phyloP scores from a whole-genome alignment of 768 basidiomycete species.

The Hydnomerulius pinastri region DNA sequence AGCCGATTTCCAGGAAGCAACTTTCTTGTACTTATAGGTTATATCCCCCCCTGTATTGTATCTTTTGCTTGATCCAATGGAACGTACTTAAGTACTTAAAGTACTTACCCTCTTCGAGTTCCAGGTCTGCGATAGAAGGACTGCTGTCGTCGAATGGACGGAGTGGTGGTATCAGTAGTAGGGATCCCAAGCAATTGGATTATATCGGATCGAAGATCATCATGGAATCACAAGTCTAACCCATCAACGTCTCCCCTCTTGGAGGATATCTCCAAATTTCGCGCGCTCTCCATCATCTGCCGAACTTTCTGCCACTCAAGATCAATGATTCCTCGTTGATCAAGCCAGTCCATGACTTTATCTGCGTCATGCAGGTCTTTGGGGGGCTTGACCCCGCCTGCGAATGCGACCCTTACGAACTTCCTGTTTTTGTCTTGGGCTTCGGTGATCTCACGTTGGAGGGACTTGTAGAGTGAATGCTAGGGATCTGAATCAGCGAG shows the following conservation, averaged over 20 bases:
- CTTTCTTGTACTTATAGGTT: too few species aligned
- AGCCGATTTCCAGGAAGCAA: too few species aligned
- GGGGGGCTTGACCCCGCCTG: constrained; percentile 58
- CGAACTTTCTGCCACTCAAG: constrained; percentile 72
- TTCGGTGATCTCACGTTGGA: constrained; percentile 59
- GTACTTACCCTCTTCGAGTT: too few species aligned
- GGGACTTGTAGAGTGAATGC: constrained; percentile 64
- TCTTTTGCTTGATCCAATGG: too few species aligned
- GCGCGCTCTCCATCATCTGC: constrained; percentile 73
- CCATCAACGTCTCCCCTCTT: constrained; percentile 45
- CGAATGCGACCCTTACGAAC: constrained; percentile 62
- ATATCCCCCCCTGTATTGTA: too few species aligned
- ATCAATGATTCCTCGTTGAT: constrained; percentile 65
- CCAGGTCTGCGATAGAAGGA: too few species aligned
- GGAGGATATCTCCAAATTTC: constrained; percentile 54
- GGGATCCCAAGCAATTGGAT: too few species aligned
- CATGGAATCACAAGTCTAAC: constrained; percentile 3
- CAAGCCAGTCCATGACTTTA: constrained; percentile 80
- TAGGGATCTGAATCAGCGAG: constrained; percentile 29
- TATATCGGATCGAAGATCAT: neutral
- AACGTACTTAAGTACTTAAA: too few species aligned
- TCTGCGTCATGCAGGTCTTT: constrained; percentile 73
- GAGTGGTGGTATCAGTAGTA: too few species aligned
- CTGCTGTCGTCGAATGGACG: too few species aligned
- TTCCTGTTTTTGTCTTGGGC: constrained; percentile 44